A percentile compares a stretch with the other conserved stretches of the same genome.
phyloP scores from a whole-genome alignment of 2,329 filamentous ascomycete species.

The Tympanopsis confertula region DNA sequence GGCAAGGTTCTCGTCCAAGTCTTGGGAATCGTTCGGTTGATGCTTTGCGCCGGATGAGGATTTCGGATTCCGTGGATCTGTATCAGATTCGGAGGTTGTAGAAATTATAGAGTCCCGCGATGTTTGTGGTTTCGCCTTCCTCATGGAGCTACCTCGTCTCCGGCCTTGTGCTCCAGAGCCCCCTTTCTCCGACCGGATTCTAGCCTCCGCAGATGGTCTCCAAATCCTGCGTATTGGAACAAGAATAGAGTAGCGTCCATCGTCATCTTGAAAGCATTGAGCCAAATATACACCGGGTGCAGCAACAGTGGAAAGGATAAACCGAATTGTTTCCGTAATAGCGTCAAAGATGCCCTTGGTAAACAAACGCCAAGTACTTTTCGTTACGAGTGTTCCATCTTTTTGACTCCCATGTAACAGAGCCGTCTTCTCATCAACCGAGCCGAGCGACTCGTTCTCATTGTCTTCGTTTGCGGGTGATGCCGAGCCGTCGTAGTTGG shows the following conservation, averaged over 20 bases:
- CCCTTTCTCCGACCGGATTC: too few species aligned
- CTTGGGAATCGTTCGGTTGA: slow-evolving; percentile 18
- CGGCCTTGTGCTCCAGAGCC: background rate
- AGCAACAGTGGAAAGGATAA: slow-evolving; percentile 47
- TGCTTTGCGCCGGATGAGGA: slow-evolving; percentile 15
- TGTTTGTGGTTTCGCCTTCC: background rate
- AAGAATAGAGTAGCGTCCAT: slow-evolving; percentile 49
- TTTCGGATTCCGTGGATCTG: background rate
- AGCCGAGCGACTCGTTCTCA: slow-evolving; percentile 8
- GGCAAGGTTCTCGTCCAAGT: slow-evolving; percentile 20
- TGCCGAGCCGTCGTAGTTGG: background rate
- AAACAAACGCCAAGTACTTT: slow-evolving; percentile 14
- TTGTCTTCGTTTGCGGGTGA: slow-evolving; percentile 7
- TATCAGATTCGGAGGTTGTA: background rate
- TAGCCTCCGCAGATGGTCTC: slow-evolving; percentile 4
- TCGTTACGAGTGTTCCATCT: slow-evolving; percentile 1
- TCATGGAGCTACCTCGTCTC: background rate
- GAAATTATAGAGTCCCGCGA: background rate
- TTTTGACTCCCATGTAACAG: slow-evolving; percentile 25
- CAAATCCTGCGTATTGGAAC: slow-evolving; percentile 40
- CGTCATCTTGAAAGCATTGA: slow-evolving; percentile 51
- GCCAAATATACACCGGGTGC: slow-evolving; percentile 53
- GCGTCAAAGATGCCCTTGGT: slow-evolving; percentile 43
- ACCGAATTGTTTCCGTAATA: slow-evolving; percentile 44
- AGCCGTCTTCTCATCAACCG: slow-evolving; percentile 43